A percentile compares a stretch with the other conserved stretches of the same genome.
Conservation (phyloP, 2,329 filamentous ascomycete genomes). For the Apiospora kogelbergensis region DNA sequence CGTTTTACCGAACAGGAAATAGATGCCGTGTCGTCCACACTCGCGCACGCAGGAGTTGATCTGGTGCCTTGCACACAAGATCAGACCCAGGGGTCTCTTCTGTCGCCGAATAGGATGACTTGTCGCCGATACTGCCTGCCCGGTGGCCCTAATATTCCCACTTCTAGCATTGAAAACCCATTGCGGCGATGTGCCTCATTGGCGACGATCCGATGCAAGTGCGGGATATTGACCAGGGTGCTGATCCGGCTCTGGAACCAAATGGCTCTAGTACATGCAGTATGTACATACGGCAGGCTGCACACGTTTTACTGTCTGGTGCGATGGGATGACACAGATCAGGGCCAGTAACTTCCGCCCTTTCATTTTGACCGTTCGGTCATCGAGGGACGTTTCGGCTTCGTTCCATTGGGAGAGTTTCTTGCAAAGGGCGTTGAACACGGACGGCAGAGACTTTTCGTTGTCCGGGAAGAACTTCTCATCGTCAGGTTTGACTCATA, state of each 20-base stretch:
- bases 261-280: background rate
- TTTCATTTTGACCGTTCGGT: background rate
- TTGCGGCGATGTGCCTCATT: background rate
- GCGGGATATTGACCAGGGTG: conserved; percentile 1
- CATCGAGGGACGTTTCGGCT: background rate
- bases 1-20: background rate
- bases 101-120: background rate
- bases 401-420: no score
- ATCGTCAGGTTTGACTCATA: background rate
- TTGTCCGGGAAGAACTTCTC: background rate
- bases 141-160: background rate
- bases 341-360: background rate
- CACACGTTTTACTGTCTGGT: background rate
- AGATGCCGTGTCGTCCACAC: background rate
- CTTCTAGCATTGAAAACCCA: background rate
- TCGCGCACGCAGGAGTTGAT: background rate
- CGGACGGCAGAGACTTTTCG: background rate
- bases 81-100: background rate
- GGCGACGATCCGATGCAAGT: conserved; percentile 10
- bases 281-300: background rate
- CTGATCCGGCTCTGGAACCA: conserved; percentile 4
- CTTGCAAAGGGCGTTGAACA: background rate
- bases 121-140: background rate
- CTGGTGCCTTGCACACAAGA: background rate
- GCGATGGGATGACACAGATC: background rate